These are phyloP conservation scores for Adansonia gregorii DNA, from an alignment of 441 rosid genomes.

Conservation along the genomic window DNA sequence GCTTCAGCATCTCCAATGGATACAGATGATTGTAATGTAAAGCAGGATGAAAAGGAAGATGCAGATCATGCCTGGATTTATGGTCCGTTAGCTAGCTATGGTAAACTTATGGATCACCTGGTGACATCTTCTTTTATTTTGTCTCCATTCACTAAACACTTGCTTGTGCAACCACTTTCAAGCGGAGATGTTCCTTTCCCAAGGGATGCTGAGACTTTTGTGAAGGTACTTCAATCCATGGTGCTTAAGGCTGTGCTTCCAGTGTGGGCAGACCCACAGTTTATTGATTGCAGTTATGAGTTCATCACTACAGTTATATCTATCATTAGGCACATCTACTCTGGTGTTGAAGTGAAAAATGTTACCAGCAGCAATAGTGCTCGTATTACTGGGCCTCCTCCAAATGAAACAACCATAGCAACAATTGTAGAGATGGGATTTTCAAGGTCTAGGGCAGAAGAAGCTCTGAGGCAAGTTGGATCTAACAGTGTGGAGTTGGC, in stretches of 20 bases:
- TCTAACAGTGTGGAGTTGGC: conserved; percentile 97
- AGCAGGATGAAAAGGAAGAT: conserved; percentile 74
- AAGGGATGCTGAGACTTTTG: conserved; percentile 87
- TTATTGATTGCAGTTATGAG: conserved; percentile 80
- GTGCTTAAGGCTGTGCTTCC: conserved; percentile 95
- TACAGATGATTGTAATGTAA: conserved; percentile 75
- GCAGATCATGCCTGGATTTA: conserved; percentile 82
- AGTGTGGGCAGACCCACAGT: conserved; percentile 89
- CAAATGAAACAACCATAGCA: conserved; percentile 81
- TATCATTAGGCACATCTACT: conserved; percentile 84
- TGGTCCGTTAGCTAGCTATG: conserved; percentile 92
- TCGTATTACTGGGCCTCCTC: conserved; percentile 88
- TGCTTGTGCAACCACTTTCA: conserved; percentile 78
- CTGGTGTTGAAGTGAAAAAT: conserved; percentile 95
- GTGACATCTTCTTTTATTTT: conserved; percentile 89
- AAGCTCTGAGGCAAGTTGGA: conserved; percentile 95
- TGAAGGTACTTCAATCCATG: conserved; percentile 93
- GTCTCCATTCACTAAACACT: conserved; percentile 88
- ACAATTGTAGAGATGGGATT: conserved; percentile 99
- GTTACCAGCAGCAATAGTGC: conserved; percentile 51
- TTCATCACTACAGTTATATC: conserved; percentile 79
- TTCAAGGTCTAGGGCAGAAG: conserved; percentile 94
- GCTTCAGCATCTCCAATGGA: conserved; percentile 89
- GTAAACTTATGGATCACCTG: conserved; percentile 95
- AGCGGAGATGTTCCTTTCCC: conserved; percentile 75